Evolutionary conservation across 306 rosid species (phyloP), one percentile per base, ranked within the genome.

Genomic region (Vigna trinervia): DNA sequence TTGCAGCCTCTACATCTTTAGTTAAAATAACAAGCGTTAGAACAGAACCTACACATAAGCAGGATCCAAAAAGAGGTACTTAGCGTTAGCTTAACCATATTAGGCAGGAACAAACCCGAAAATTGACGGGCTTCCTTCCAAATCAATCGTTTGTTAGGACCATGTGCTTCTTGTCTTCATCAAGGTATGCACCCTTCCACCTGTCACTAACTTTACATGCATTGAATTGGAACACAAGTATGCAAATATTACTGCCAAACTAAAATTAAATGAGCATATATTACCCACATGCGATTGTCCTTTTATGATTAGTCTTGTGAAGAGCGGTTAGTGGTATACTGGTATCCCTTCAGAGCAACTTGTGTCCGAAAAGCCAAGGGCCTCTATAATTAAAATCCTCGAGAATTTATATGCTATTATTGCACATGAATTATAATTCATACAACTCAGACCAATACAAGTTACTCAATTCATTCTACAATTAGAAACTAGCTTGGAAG

Each of bases 1-100:
- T 81, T 90, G 83, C 69, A 60, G 80, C 81, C 73, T 89, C 96
- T 62, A 87, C 74, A 85, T 90, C 70, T 15, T 32, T 61, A 36
- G 76, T 75, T 52, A 47, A 36, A 69, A 71, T 52, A 53, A 39
- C 19, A 53, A 74, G 68, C 39, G 52, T 65, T 36, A 38, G 47
- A 48, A 69, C 10, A 38, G 47, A 59, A 9, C 23, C 26, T 53
- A 54, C 41, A 74, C 65, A 80, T 61, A 77, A 67, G 61, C 53
- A 57, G 58, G 72, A 59, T 45, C 56, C 65, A n/a, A 3, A 9
- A 19, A 52, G 39, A 64, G 66, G 41, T 34, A 47, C 17, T 14
- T 19, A 14, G 12, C 51, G 75, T 23, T 69, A 59, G 15, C 11
- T 45, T 12, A 11, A 46, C 32, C 12, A 60, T 47, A 73, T 30